Evolutionary conservation across 106 monocot genomes (phyloP).

Genomic region (Acorus gramineus): DNA sequence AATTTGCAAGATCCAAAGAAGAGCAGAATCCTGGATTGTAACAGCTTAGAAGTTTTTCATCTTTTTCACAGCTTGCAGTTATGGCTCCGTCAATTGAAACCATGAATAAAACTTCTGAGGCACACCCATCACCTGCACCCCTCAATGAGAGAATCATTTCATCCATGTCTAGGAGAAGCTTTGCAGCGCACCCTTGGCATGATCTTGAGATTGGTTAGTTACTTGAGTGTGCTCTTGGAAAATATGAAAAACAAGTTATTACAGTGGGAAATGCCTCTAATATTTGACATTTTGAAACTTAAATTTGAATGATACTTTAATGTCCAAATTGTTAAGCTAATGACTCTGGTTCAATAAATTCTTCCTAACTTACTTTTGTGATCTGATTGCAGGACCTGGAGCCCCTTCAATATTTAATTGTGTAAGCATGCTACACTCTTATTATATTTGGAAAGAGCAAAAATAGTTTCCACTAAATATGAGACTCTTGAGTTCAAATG

Average conservation of each 20-base stretch:
- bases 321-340: too few relatives aligned
- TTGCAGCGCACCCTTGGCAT: conserved; percentile 70
- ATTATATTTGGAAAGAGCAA: too few relatives aligned
- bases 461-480: too few relatives aligned
- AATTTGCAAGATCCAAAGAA: too few relatives aligned
- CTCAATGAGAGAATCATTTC: conserved; percentile 48
- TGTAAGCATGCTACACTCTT: conserved; percentile 30
- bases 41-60: background rate
- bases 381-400: conserved; percentile 59
- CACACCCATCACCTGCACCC: conserved; percentile 9
- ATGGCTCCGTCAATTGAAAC: conserved; percentile 39
- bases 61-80: conserved; percentile 3
- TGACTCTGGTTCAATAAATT: too few relatives aligned
- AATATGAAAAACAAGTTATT: too few relatives aligned
- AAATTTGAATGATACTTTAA: too few relatives aligned
- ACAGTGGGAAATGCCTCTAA: too few relatives aligned
- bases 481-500: too few relatives aligned
- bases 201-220: conserved; percentile 49
- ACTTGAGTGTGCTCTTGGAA: too few relatives aligned
- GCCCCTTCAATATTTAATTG: conserved; percentile 76
- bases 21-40: too few relatives aligned
- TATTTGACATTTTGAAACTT: too few relatives aligned
- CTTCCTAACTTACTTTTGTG: background rate
- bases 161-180: conserved; percentile 35
- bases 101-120: background rate